Evolutionary conservation across 169 alveolate species (phyloP), one percentile per base, ranked within the genome.

Genomic region (Cryptosporidium viatorum): DNA sequence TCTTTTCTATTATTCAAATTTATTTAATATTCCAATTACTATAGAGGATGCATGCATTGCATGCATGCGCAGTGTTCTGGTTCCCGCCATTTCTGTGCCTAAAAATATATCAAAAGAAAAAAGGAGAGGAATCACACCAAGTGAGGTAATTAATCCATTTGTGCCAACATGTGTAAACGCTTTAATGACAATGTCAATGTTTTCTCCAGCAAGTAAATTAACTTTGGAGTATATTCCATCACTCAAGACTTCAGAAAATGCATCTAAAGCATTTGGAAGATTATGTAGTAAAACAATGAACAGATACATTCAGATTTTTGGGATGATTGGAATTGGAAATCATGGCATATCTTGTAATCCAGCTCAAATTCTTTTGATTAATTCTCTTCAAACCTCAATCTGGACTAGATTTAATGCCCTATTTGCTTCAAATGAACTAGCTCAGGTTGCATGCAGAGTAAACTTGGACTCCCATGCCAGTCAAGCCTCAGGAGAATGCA

Each of bases 261-360:
- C 89, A 9, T 37, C 89, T 16, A 80, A 67, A 31, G 75, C 75
- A 6, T 67, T 80, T 33, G 89, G 80, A 7, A 80, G 41, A 37
- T 33, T 80, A 62, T 80, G 89, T 31, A 70, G 89, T n/a, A 80
- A 80, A 10, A 67, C 70, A 8, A 80, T 80, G 89, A 59, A 48
- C 35, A 60, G 21, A 16, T 80, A 62, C 23, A 65, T 80, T 41
- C 45, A 60, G 5, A 80, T 80, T 14, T 80, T 80, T 23, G 89
- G 89, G 12, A 80, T 65, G 73, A 80, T 80, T 65, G 75, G 89
- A n/a, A 80, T 80, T 18, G 89, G 75, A 31, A 59, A 80, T 31
- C 70, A 73, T 35, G 37, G 70, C 0, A 41, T 80, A 14, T 59
- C 73, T 21, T 80, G 89, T n/a, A 80, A 50, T 50, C 73, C 75